These are phyloP conservation scores for Colletotrichum camelliae DNA, from an alignment of 2,329 filamentous ascomycete species.

Conservation along the genomic window DNA sequence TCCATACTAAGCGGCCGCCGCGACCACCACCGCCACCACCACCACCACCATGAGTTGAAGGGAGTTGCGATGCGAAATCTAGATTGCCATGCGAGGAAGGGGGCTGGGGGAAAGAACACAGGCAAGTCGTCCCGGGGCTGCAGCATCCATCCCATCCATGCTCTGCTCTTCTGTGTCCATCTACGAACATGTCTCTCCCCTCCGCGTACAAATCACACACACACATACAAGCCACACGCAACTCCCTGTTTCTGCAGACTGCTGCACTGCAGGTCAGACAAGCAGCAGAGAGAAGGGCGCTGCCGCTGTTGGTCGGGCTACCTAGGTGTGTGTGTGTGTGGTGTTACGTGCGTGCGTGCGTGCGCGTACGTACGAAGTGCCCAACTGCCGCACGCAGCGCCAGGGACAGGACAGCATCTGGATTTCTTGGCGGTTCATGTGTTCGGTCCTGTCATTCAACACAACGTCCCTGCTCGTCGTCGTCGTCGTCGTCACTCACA, in stretches of 20 bases:
- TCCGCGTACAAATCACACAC: neutral
- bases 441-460: neutral
- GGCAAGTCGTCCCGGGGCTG: neutral
- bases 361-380: neutral
- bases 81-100: neutral
- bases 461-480: neutral
- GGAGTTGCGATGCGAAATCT: neutral
- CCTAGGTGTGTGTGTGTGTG: neutral
- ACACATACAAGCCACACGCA: neutral
- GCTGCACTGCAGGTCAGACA: constrained; percentile 3
- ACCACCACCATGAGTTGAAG: neutral
- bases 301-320: neutral
- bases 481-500: neutral
- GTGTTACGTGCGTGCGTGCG: neutral
- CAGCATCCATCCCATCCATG: constrained; percentile 1
- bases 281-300: neutral
- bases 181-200: neutral
- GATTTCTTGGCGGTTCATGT: neutral
- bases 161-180: neutral
- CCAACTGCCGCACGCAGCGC: neutral
- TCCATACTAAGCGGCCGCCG: neutral
- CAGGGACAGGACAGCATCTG: neutral
- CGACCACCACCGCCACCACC: neutral
- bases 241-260: neutral
- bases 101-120: neutral